These are phyloP conservation scores for Lodderomyces metapsilosis DNA, from an alignment of 1,139 yeast species.

Conservation along the genomic window DNA sequence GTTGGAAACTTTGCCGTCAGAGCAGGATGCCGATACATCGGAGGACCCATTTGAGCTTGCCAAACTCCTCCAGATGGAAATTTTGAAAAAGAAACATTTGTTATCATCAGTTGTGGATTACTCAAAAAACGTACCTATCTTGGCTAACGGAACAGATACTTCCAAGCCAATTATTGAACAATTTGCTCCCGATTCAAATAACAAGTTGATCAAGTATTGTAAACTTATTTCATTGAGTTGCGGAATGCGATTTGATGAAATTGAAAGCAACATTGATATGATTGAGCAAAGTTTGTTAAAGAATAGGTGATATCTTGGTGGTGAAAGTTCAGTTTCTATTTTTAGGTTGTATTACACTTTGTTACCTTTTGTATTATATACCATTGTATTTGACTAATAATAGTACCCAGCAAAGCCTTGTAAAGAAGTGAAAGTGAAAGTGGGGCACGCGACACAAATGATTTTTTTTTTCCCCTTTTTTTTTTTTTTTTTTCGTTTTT, in stretches of 20 bases:
- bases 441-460: background rate
- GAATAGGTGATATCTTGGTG: constrained; percentile 5
- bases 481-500: background rate
- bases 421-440: no score
- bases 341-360: background rate
- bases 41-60: constrained; percentile 9
- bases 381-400: no score
- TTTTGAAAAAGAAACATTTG: constrained; percentile 21
- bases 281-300: constrained; percentile 36
- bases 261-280: constrained; percentile 42
- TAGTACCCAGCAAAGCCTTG: no score
- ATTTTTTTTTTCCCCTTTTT: background rate
- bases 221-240: constrained; percentile 44
- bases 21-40: constrained; percentile 1
- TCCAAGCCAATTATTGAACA: constrained; percentile 4
- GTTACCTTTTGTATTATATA: background rate
- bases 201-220: constrained; percentile 42
- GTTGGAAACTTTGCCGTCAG: background rate
- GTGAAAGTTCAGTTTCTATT: background rate
- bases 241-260: constrained; percentile 44
- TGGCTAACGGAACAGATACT: background rate
- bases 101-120: constrained; percentile 14
- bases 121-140: constrained; percentile 20
- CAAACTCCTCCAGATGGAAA: constrained; percentile 16
- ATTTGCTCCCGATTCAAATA: constrained; percentile 14